These are phyloP conservation scores for Sclerotinia subarctica DNA, from an alignment of 2,329 filamentous ascomycete species.

Conservation along the genomic window DNA sequence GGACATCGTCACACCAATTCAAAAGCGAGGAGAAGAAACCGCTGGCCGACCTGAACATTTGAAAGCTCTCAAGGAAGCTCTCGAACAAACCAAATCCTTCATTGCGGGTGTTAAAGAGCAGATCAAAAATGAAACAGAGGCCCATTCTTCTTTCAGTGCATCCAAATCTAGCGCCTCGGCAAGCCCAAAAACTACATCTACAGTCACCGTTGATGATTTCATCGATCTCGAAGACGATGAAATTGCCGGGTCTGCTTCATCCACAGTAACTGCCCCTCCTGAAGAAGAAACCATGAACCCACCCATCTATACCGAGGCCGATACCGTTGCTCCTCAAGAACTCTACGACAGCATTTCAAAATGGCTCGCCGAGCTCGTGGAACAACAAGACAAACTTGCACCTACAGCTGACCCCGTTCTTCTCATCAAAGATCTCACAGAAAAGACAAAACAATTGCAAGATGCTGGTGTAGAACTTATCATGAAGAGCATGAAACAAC, in stretches of 20 bases:
- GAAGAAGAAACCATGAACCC: slow-evolving; percentile 54
- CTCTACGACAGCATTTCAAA: slow-evolving; percentile 59
- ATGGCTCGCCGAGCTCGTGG: slow-evolving; percentile 74
- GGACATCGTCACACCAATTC: slow-evolving; percentile 72
- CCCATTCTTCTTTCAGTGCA: slow-evolving; percentile 51
- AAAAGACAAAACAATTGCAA: slow-evolving; percentile 67
- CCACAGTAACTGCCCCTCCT: slow-evolving; percentile 38
- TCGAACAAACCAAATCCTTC: slow-evolving; percentile 70
- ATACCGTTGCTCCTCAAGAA: slow-evolving; percentile 64
- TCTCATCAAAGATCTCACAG: slow-evolving; percentile 66
- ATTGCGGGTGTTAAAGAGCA: slow-evolving; percentile 66
- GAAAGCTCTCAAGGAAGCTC: slow-evolving; percentile 62
- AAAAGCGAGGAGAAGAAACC: slow-evolving; percentile 71
- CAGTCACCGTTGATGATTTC: slow-evolving; percentile 50
- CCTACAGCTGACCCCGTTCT: slow-evolving; percentile 72
- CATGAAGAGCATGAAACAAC: slow-evolving; percentile 62
- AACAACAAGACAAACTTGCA: slow-evolving; percentile 67
- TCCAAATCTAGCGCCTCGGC: slow-evolving; percentile 43
- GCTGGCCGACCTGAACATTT: slow-evolving; percentile 68
- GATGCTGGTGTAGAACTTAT: slow-evolving; percentile 68
- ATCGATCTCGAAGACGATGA: slow-evolving; percentile 78
- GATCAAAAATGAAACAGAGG: slow-evolving; percentile 66
- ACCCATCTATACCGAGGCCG: slow-evolving; percentile 68
- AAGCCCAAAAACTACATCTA: slow-evolving; percentile 38
- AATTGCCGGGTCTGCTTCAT: slow-evolving; percentile 25